Evolutionary conservation across 2,329 filamentous ascomycete genomes (phyloP).

Genomic region (Drechslerella dactyloides): DNA sequence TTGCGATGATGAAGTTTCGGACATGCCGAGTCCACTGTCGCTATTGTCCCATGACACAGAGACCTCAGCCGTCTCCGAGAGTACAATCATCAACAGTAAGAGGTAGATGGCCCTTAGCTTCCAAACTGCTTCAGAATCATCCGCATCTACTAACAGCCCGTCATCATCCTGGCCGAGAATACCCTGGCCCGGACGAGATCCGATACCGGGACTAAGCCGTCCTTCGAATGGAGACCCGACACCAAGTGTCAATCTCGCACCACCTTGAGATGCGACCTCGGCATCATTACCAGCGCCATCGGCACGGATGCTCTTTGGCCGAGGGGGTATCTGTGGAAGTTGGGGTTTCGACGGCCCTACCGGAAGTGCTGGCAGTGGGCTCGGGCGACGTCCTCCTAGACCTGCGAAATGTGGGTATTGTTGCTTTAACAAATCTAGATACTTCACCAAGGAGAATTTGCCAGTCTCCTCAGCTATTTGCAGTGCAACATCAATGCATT

Average conservation of each 20-base stretch:
- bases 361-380: background rate
- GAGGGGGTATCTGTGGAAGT: background rate
- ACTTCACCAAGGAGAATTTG: constrained; percentile 37
- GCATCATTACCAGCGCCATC: background rate
- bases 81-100: constrained; percentile 36
- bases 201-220: background rate
- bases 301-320: constrained; percentile 5
- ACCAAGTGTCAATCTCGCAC: background rate
- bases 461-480: constrained; percentile 36
- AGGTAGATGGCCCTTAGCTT: constrained; percentile 47
- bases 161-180: background rate
- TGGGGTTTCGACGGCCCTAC: constrained; percentile 15
- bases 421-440: constrained; percentile 33
- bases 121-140: constrained; percentile 37
- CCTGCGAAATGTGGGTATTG: constrained; percentile 16
- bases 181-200: background rate
- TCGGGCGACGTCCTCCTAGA: background rate
- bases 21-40: constrained; percentile 5
- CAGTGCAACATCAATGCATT: constrained; percentile 45
- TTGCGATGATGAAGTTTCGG: background rate
- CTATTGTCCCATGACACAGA: background rate
- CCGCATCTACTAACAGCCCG: constrained; percentile 11
- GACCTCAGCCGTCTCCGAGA: constrained; percentile 26
- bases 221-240: background rate
- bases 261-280: background rate